Base-by-base conservation (phyloP, 306 rosid genomes). In the Lotus japonicus region DNA sequence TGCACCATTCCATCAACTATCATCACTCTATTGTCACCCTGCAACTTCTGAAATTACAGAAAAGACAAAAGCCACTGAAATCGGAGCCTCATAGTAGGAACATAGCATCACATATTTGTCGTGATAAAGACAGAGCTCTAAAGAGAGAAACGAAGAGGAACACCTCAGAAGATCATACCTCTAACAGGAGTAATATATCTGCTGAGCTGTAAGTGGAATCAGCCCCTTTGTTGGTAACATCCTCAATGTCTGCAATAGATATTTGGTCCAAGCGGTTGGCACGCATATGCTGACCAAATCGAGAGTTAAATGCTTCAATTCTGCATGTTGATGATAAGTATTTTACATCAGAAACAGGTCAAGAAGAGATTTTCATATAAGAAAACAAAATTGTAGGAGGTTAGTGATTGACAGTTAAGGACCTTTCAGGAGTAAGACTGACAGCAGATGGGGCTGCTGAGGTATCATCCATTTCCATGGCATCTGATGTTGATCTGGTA, bases 21-120 rank as follows among this genome's bases (percentile, higher is more conserved):
- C 96, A 90, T 88, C 70, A 90, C 86, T 83, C 95, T 79, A 83
- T 88, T 88, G 57, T 84, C 95, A 67, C 78, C 92, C 88, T 90
- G 96, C 81, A 95, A 79, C 73, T 77, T 85, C 99, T 95, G 96
- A 63, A 66, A 72, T 81, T 60, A 36, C 46, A 46, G 15, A 82
- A 55, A 71, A 55, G 28, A 77, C 12, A 39, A 33, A 23, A 28
- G 43, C 57, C 18, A 44, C 10, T 39, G 16, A 7, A 48, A 60
- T 11, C 44, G 14, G 28, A 66, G 56, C 52, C 52, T 72, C 69
- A 19, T 42, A 59, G 26, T 39, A 17, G 55, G 54, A 49, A 70
- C 49, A 9, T 46, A 59, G 35, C 49, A 38, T 39, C 15, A 51
- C 23, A 42, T 44, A 41, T 64, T 50, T 26, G 42, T 3, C 42